Evolutionary conservation across 805 yeast species (phyloP), one percentile per base, ranked within the genome.

Genomic region (Candida quercuum): DNA sequence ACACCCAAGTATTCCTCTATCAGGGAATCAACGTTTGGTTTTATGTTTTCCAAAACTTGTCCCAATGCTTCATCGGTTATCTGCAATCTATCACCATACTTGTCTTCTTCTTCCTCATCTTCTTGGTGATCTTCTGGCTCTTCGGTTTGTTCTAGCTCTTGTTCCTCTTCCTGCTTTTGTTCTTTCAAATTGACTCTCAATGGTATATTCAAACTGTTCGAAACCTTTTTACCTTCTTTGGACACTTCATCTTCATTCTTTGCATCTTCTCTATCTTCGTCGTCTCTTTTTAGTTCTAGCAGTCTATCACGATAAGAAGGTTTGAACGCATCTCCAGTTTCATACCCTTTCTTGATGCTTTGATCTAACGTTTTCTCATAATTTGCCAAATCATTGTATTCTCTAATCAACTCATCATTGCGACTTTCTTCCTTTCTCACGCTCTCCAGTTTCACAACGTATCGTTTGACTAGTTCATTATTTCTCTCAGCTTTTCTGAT

Each of bases 1-100:
- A 73, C 60, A 2, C 82, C 84, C 33, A 78, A 52, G 39, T 64
- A 71, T 39, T 75, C 78, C 38, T 68, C 76, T 23, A 78, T 55
- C 33, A 72, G 59, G 3, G 52, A 54, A n/a, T 59, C 63, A 16
- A 76, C 57, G 41, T 66, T 67, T 1, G 48, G 46, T 23, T 59
- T 59, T 18, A 74, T 45, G 8, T 47, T 22, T 0, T 40, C 49
- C 19, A 63, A 40, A 3, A 53, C 25, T 2, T 24, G 8, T 2
- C 38, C 41, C 4, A 60, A 36, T 22, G 43, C 29, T 3, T 35
- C 47, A 13, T 47, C 48, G 3, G 31, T 9, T n/a, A 40, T 30
- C 16, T 20, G 15, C 15, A 38, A 28, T 29, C 36, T 20, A 28
- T 37, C 15, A 29, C 11, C 27, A n/a, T 38, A 19, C 3, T 14